Percentiles rank a stretch among this genome's conserved stretches.
Evolutionary conservation across 2,329 filamentous ascomycete genomes (phyloP).

Genomic region (Graphiopsis chlorocephala): DNA sequence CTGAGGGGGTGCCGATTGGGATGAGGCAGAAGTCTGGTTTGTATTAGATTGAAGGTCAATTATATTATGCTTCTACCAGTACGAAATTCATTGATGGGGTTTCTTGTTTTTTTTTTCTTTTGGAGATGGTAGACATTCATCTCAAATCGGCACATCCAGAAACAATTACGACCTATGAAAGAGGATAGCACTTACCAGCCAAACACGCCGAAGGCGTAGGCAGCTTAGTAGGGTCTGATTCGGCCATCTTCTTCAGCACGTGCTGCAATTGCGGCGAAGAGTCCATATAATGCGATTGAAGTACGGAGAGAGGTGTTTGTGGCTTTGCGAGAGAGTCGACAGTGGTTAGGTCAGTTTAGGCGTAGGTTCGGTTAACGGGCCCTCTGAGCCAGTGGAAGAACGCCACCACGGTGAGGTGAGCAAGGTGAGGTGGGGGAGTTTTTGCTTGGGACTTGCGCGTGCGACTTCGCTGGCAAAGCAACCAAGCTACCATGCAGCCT

Average conservation of each 20-base stretch:
- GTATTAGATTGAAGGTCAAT: neutral
- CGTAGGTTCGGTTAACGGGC: neutral
- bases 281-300: constrained; percentile 25
- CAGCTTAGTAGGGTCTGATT: constrained; percentile 29
- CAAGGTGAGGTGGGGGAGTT: neutral
- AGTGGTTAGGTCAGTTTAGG: neutral
- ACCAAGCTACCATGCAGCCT: neutral
- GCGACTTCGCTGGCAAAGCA: neutral
- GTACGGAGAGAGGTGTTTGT: neutral
- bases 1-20: constrained; percentile 61
- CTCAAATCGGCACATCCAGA: neutral
- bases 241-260: constrained; percentile 30
- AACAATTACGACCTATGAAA: neutral
- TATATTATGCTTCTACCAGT: neutral
- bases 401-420: no score
- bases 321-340: neutral
- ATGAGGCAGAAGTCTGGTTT: constrained; percentile 78
- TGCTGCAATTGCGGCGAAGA: constrained; percentile 30
- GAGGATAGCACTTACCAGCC: constrained; percentile 43
- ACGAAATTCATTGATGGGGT: no score
- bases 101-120: neutral
- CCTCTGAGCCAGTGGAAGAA: neutral
- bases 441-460: neutral
- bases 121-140: neutral
- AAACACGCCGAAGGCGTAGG: constrained; percentile 72